phyloP scores from a whole-genome alignment of 2,329 filamentous ascomycete genomes.

The Rugonectria rugulosa region DNA sequence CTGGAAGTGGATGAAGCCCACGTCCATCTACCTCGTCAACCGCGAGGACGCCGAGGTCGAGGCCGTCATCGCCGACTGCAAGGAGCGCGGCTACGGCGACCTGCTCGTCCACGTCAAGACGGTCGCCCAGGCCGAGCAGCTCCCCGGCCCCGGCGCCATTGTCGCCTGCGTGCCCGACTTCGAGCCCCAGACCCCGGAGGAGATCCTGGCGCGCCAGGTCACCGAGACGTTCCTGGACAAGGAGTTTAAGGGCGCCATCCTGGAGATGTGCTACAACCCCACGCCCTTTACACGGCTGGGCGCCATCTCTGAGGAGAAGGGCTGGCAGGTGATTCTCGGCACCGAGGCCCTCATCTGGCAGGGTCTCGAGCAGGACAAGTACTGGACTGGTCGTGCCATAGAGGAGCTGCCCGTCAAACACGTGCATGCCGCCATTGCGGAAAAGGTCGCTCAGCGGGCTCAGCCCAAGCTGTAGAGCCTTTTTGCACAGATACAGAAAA shows the following conservation, averaged over 20 bases:
- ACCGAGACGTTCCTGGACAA: conserved; percentile 56
- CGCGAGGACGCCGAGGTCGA: conserved; percentile 73
- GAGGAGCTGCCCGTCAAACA: conserved; percentile 54
- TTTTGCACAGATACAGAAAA: no score
- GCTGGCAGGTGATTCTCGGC: conserved; percentile 78
- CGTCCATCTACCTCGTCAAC: conserved; percentile 79
- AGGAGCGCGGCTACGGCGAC: conserved; percentile 64
- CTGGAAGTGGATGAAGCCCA: conserved; percentile 72
- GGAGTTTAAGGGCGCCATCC: conserved; percentile 69
- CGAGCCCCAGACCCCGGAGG: conserved; percentile 69
- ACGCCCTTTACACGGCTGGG: conserved; percentile 72
- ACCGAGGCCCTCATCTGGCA: conserved; percentile 82
- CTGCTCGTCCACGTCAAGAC: conserved; percentile 68
- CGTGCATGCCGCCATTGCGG: conserved; percentile 34
- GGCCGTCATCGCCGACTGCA: conserved; percentile 71
- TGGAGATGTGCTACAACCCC: conserved; percentile 89
- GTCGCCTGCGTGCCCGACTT: conserved; percentile 81
- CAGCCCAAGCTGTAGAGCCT: conserved; percentile 28
- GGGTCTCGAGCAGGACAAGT: conserved; percentile 71
- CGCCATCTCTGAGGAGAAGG: conserved; percentile 63
- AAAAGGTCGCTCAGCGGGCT: conserved; percentile 37
- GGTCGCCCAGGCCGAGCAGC: conserved; percentile 62
- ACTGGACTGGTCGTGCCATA: conserved; percentile 70
- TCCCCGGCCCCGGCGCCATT: conserved; percentile 70
- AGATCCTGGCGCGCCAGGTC: conserved; percentile 66